Evolutionary conservation across 352 stramenopile genomes (phyloP), one percentile per base, ranked within the genome.

Genomic region (Phytopythium cucurbitacearum): DNA sequence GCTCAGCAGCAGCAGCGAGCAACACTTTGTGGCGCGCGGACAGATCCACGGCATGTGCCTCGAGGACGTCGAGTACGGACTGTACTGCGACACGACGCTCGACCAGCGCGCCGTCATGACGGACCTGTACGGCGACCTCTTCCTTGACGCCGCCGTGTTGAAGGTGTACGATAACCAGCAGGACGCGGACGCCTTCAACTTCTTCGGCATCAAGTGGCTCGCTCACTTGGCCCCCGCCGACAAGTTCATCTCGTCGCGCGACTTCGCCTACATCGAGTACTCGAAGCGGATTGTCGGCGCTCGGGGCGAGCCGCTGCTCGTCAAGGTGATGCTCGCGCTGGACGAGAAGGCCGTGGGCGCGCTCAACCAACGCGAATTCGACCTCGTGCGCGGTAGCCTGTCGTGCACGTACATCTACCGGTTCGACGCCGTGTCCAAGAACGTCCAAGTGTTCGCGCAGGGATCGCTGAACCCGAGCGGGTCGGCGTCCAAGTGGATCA

Each of bases 141-240:
- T 76, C 51, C 49, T 80, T 13, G 71, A 80, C 36, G 71, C 68
- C 21, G 71, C 71, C 2, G 68, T 80, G 9, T 42, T 80, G 12
- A 49, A 71, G 12, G 62, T 63, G 36, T 75, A 64, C 10, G 71
- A 80, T 37, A 57, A 52, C n/a, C 63, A 76, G 52, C 62, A 65
- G 12, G 54, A 57, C 0, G 59, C 65, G 40, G 65, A 78, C 15
- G 67, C 65, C 34, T 80, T 80, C 64, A 69, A 67, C 32, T 80
- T 77, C 55, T 78, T 80, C 38, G 66, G 66, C 21, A 67, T 76
- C 49, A 76, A 81, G 48, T 81, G 71, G 71, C 54, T 81, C 38
- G 71, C 68, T 1, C 61, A 72, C 36, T 50, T 72, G n/a, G 70
- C 66, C 7, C 63, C 68, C 0, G 66, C 56, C n/a, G 71, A 74